Evolutionary conservation across 2,329 filamentous ascomycete species (phyloP), one percentile per base, ranked within the genome.

Genomic region (Pseudogymnoascus sp.): DNA sequence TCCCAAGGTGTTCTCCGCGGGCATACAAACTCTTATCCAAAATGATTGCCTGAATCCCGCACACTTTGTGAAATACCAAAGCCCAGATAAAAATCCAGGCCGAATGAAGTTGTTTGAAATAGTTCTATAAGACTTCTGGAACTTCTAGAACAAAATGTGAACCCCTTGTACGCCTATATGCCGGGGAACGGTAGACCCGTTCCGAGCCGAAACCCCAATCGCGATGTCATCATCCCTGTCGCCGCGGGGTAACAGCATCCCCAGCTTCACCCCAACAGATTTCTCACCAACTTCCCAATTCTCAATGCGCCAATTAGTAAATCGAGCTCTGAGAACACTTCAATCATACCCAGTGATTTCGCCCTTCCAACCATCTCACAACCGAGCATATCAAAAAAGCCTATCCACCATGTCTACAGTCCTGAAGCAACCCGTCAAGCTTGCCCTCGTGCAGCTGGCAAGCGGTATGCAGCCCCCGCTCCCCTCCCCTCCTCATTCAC

Each of bases 391-490:
- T 11, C 21, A 53, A 53, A 53, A 19, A 31, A 26, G 6, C 21
- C 46, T 67, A 21, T 59, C 63, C 33, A 71, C 46, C 33, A 74
- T 73, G 71, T 64, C 68, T 23, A 63, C 64, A 21, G 50, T 93
- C 60, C 83, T 96, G 65, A 88, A 88, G 77, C 83, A 89, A 75
- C 86, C 88, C 40, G 80, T 96, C 72, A 93, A 90, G 77, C 82
- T 96, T 53, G 89, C 90, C 35, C 84, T 92, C 70, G 82, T 96
- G 67, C 92, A 96, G 77, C 84, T 96, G 35, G 87, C 90, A 64
- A 87, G 88, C 66, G 89, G 83, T 84, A 72, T 61, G 73, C 70
- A 42, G 21, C 53, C 19, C 59, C 23, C 53, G 13, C 7, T 38
- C 61, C 46, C 9, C 42, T 42, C 62, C 31, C 31, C 56, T 42